A percentile compares a stretch with the other conserved stretches of the same genome.
These are phyloP conservation scores for Leptomonas seymouri DNA, from an alignment of 208 protist species.

Conservation along the genomic window DNA sequence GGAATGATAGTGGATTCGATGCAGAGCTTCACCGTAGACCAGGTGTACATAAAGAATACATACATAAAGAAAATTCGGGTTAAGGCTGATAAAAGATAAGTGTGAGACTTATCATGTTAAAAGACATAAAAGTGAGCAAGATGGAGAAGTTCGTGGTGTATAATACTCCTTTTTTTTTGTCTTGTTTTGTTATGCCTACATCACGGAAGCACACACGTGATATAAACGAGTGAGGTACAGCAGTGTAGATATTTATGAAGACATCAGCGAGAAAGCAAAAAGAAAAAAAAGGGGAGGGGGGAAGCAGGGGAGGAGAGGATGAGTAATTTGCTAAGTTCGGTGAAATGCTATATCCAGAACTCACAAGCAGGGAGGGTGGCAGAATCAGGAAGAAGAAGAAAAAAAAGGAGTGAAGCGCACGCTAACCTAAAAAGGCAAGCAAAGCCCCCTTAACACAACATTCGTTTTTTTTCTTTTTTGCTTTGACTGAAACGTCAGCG, in stretches of 20 bases:
- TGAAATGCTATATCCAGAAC: too few species aligned
- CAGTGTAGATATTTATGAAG: background rate
- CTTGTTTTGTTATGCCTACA: background rate
- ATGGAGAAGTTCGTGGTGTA: background rate
- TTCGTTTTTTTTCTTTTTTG: conserved; percentile 1
- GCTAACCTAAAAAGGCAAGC: background rate
- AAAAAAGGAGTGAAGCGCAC: too few species aligned
- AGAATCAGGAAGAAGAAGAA: background rate
- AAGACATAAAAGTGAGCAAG: background rate
- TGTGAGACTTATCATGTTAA: background rate
- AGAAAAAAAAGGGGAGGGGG: conserved; percentile 3
- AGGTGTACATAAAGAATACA: too few species aligned
- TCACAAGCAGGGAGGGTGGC: too few species aligned
- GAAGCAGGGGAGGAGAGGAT: background rate
- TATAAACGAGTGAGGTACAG: too few species aligned
- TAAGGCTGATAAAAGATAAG: too few species aligned
- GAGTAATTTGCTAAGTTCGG: too few species aligned
- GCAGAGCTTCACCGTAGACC: too few species aligned
- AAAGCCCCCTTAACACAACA: background rate
- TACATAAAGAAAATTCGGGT: too few species aligned
- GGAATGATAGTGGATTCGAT: too few species aligned
- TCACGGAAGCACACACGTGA: too few species aligned
- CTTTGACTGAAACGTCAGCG: background rate
- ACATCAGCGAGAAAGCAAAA: conserved; percentile 1
- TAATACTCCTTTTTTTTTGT: background rate